A percentile compares a stretch with the other conserved stretches of the same genome.
Conservation (phyloP, 2,329 filamentous ascomycete species). For the Colletotrichum ledebouriae region DNA sequence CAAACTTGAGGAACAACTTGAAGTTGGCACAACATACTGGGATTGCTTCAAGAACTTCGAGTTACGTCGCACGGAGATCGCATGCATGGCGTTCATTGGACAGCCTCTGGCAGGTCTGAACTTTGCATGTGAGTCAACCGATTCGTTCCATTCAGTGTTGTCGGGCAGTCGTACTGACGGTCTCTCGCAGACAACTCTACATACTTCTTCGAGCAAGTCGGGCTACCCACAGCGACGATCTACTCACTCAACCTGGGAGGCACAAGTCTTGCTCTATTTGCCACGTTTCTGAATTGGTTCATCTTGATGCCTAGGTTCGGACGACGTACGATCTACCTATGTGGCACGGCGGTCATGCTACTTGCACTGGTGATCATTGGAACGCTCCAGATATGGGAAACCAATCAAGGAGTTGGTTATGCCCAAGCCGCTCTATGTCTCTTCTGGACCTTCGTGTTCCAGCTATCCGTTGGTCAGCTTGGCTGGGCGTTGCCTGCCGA, state of each 20-base stretch:
- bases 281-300: slow-evolving; percentile 60
- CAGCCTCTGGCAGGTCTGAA: slow-evolving; percentile 47
- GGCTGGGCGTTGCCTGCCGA: slow-evolving; percentile 49
- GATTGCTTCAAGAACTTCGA: slow-evolving; percentile 58
- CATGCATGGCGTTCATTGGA: slow-evolving; percentile 48
- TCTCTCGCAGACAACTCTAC: slow-evolving; percentile 50
- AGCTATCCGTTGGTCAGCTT: slow-evolving; percentile 41
- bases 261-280: slow-evolving; percentile 57
- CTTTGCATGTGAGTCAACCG: slow-evolving; percentile 46
- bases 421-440: slow-evolving; percentile 50
- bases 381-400: slow-evolving; percentile 48
- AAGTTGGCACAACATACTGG: slow-evolving; percentile 52
- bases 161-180: neutral
- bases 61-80: slow-evolving; percentile 53
- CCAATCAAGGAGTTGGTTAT: slow-evolving; percentile 51
- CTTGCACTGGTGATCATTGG: slow-evolving; percentile 56
- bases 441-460: slow-evolving; percentile 39
- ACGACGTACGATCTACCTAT: slow-evolving; percentile 60
- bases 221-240: slow-evolving; percentile 49
- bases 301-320: slow-evolving; percentile 56
- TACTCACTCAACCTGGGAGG: slow-evolving; percentile 56
- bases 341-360: slow-evolving; percentile 54
- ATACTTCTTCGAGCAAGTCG: slow-evolving; percentile 55
- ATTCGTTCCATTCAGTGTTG: neutral
- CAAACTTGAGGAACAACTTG: slow-evolving; percentile 51